Conservation (phyloP, 495 filamentous ascomycete genomes). For the Lindgomyces ingoldianus region DNA sequence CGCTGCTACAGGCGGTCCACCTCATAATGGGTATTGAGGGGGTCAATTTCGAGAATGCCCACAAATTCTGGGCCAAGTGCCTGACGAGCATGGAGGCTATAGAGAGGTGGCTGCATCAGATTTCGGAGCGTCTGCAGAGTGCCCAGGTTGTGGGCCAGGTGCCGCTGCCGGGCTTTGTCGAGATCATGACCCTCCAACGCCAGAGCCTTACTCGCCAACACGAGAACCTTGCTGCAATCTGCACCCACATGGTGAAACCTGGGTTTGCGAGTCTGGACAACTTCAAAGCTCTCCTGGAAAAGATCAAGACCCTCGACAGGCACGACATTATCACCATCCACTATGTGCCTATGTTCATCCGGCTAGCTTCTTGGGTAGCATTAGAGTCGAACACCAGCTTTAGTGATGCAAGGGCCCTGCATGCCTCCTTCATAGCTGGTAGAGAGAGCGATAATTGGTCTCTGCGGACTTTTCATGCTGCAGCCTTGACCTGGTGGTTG, state of each 20-base stretch:
- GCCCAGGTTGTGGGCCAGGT: conserved; percentile 65
- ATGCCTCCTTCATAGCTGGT: conserved; percentile 63
- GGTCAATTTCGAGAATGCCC: conserved; percentile 25
- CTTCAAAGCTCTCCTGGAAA: conserved; percentile 66
- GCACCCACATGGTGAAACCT: conserved; percentile 74
- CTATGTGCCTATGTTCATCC: conserved; percentile 69
- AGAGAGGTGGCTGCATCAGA: conserved; percentile 66
- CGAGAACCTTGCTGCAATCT: conserved; percentile 75
- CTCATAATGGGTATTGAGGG: conserved; percentile 20
- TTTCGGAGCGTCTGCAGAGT: conserved; percentile 71
- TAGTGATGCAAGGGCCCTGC: conserved; percentile 65
- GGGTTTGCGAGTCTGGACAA: conserved; percentile 68
- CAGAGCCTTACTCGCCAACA: conserved; percentile 78
- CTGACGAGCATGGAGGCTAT: conserved; percentile 71
- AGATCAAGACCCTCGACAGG: conserved; percentile 66
- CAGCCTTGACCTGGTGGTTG: conserved; percentile 78
- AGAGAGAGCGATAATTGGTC: conserved; percentile 67
- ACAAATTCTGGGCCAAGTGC: conserved; percentile 65
- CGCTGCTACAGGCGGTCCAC: conserved; percentile 49
- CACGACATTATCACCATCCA: conserved; percentile 74
- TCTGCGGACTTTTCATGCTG: conserved; percentile 72
- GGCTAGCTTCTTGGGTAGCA: conserved; percentile 14
- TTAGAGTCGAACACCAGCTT: conserved; percentile 42
- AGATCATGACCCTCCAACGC: conserved; percentile 72
- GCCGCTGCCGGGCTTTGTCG: conserved; percentile 59